Evolutionary conservation across 257 asterid genomes (phyloP).

Genomic region (Parsonsia alboflavescens): DNA sequence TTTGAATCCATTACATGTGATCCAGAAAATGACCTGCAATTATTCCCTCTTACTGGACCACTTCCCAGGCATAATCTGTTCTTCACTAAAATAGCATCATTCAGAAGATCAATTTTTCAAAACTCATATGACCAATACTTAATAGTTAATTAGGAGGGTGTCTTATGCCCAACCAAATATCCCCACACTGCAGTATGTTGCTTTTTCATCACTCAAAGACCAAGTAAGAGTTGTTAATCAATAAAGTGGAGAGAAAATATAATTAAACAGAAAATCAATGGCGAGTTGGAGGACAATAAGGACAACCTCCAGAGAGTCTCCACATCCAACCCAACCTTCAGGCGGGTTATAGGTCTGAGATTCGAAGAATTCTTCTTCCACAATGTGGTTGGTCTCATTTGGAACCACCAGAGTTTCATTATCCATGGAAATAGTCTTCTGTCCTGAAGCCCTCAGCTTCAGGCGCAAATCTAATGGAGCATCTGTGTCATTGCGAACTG

Average conservation of each 20-base stretch:
- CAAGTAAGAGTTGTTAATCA: neutral
- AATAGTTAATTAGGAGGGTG: neutral
- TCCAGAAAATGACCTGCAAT: neutral
- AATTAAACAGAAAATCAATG: conserved; percentile 4
- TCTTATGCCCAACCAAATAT: neutral
- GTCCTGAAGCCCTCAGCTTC: conserved; percentile 40
- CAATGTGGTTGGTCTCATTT: conserved; percentile 33
- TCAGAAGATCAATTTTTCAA: neutral
- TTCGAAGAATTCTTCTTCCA: conserved; percentile 69
- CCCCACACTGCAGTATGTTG: neutral
- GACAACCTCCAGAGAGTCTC: conserved; percentile 43
- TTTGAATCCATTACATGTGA: neutral
- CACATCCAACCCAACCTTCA: conserved; percentile 58
- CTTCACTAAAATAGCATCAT: neutral
- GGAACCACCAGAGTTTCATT: conserved; percentile 28
- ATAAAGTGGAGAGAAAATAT: no score
- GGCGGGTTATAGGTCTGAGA: conserved; percentile 50
- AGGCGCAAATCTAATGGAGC: conserved; percentile 63
- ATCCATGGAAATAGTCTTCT: conserved; percentile 21
- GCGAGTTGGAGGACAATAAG: neutral
- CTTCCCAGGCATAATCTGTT: neutral
- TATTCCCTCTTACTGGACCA: neutral
- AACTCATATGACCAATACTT: neutral
- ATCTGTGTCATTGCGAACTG: conserved; percentile 75
- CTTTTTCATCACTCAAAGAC: neutral